Conservation (phyloP, 257 asterid genomes). For the Solanum piurae region DNA sequence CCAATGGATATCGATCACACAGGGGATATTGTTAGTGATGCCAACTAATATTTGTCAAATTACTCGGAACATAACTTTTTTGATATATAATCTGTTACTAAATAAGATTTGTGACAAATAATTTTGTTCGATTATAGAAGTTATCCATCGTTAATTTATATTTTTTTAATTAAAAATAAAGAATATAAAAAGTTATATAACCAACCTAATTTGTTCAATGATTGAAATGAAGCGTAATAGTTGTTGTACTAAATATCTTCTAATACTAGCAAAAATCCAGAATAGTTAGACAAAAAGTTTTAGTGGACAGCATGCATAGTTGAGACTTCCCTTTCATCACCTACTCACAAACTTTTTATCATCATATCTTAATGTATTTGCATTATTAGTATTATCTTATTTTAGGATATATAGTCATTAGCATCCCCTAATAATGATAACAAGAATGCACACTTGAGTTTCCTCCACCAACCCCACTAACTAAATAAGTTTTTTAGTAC, state of each 20-base stretch:
- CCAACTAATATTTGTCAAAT: too few relatives aligned
- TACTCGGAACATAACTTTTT: too few relatives aligned
- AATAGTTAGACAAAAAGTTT: not conserved
- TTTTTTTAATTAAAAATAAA: too few relatives aligned
- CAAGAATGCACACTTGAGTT: not conserved
- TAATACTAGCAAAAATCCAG: not conserved
- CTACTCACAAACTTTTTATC: not conserved
- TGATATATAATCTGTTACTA: too few relatives aligned
- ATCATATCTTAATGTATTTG: not conserved
- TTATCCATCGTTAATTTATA: accelerated
- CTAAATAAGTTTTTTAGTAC: not conserved
- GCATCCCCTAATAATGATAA: not conserved
- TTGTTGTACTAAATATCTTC: not conserved
- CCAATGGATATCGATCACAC: too few relatives aligned
- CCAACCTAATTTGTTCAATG: not conserved
- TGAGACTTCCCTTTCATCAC: not conserved
- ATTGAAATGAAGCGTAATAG: too few relatives aligned
- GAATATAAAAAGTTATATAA: too few relatives aligned
- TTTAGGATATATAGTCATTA: not conserved
- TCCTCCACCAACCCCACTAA: not conserved
- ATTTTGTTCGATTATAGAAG: too few relatives aligned
- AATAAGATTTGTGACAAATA: not conserved
- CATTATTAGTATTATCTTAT: not conserved
- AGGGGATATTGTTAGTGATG: too few relatives aligned
- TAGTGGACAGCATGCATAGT: not conserved